Conservation (phyloP, 2,329 filamentous ascomycete genomes). For the Hirsutella thompsonii region DNA sequence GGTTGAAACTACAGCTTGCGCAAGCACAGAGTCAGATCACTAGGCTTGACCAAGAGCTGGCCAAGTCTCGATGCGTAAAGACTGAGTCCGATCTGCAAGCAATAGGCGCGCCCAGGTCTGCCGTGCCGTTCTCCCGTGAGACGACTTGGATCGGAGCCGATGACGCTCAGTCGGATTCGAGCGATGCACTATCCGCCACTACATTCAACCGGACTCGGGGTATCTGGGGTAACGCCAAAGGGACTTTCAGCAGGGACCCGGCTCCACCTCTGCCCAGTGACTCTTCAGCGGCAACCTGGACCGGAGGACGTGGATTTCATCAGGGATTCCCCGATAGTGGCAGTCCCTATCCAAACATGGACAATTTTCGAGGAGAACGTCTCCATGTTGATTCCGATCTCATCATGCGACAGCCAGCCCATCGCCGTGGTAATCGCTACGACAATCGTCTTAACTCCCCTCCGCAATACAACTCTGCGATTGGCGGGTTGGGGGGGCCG, state of each 20-base stretch:
- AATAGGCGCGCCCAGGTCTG: constrained; percentile 9
- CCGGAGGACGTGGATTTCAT: constrained; percentile 25
- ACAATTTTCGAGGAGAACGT: constrained; percentile 32
- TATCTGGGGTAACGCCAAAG: constrained; percentile 42
- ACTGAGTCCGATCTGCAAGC: constrained; percentile 26
- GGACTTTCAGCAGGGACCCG: constrained; percentile 19
- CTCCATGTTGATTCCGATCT: constrained; percentile 36
- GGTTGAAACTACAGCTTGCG: constrained; percentile 58
- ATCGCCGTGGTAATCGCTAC: constrained; percentile 32
- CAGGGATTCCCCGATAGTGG: constrained; percentile 27
- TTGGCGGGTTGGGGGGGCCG: constrained; percentile 16
- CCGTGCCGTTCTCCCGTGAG: constrained; percentile 19
- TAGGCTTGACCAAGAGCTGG: constrained; percentile 58
- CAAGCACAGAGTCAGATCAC: constrained; percentile 58
- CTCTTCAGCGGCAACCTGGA: constrained; percentile 28
- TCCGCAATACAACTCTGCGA: constrained; percentile 19
- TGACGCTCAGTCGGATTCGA: constrained; percentile 42
- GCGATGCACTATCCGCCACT: constrained; percentile 37
- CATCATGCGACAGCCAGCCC: constrained; percentile 25
- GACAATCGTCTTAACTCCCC: constrained; percentile 29
- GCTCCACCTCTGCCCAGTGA: constrained; percentile 22
- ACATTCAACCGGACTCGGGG: constrained; percentile 40
- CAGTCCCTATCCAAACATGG: constrained; percentile 20
- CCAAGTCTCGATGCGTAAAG: constrained; percentile 48
- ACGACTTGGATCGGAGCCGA: constrained; percentile 40